Evolutionary conservation across 805 yeast genomes (phyloP), one percentile per base, ranked within the genome.

Genomic region (Candida patagonica): DNA sequence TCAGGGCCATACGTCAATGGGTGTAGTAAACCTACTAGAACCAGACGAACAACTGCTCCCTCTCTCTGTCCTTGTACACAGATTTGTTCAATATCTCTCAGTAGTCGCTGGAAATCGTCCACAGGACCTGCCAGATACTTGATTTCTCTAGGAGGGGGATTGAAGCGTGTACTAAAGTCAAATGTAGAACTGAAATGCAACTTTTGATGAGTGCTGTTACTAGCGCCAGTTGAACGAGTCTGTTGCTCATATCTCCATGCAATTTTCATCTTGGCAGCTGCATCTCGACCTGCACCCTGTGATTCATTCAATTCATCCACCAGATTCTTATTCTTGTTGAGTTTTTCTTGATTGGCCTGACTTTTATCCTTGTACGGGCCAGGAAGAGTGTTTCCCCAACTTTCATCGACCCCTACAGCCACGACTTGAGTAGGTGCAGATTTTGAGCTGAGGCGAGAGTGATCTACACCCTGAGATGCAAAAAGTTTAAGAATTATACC

Each of bases 241-340:
- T 48, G 33, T 40, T 67, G 61, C 0, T 89, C 92, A 54, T 88
- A 88, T 52, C 96, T 73, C 97, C 97, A 88, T 1, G 97, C 96
- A 49, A 88, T 88, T 55, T 79, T 83, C 70, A 88, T 64, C 47
- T 80, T 45, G 37, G 26, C 12, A 12, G 35, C 8, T n/a, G 13
- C 31, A 8, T 13, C 7, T 7, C 20, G 23, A 13, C 23, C 12
- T 38, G 42, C 43, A 9, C 35, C 35, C n/a, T 13, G 9, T 19
- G 34, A 38, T 21, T 20, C 30, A 4, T 12, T 15, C 26, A 29
- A 17, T 16, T 23, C 15, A 2, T 30, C 44, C 15, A 19, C 32
- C 13, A 45, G 26, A 9, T 74, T 64, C 52, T 80, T 80, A 21
- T 41, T 44, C 30, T 45, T 36, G 26, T 42, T 35, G 5, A 41